Conservation (phyloP, 805 yeast genomes). For the Starmera amethionina region DNA sequence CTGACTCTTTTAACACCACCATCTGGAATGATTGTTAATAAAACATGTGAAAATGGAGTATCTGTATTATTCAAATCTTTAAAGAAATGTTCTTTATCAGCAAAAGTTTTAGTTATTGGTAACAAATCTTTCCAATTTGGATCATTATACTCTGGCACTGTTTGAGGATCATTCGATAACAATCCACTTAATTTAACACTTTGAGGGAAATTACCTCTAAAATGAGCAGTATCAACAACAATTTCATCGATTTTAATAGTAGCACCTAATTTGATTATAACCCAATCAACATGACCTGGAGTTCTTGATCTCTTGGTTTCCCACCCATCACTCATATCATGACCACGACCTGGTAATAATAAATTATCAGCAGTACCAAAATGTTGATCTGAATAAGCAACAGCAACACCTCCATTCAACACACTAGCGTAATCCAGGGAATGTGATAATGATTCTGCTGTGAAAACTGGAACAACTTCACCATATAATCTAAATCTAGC, state of each 20-base stretch:
- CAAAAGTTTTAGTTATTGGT: constrained; percentile 61
- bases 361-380: constrained; percentile 89
- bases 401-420: constrained; percentile 81
- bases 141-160: constrained; percentile 32
- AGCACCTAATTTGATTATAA: constrained; percentile 69
- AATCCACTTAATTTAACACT: constrained; percentile 60
- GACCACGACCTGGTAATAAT: constrained; percentile 87
- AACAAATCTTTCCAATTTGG: constrained; percentile 57
- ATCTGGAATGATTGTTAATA: constrained; percentile 82
- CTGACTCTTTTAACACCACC: constrained; percentile 93
- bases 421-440: constrained; percentile 73
- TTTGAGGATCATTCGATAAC: constrained; percentile 18
- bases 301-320: constrained; percentile 85
- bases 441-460: constrained; percentile 19
- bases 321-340: constrained; percentile 98
- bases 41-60: constrained; percentile 54
- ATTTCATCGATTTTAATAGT: constrained; percentile 45
- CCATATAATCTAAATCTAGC: constrained; percentile 92
- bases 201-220: constrained; percentile 92
- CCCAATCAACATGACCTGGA: constrained; percentile 89
- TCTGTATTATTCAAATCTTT: constrained; percentile 16
- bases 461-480: constrained; percentile 61
- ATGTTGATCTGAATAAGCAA: constrained; percentile 81
- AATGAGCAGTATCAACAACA: constrained; percentile 86
- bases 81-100: constrained; percentile 71